Evolutionary conservation across 352 stramenopile genomes (phyloP).

Genomic region (Aphanomyces euteiches): DNA sequence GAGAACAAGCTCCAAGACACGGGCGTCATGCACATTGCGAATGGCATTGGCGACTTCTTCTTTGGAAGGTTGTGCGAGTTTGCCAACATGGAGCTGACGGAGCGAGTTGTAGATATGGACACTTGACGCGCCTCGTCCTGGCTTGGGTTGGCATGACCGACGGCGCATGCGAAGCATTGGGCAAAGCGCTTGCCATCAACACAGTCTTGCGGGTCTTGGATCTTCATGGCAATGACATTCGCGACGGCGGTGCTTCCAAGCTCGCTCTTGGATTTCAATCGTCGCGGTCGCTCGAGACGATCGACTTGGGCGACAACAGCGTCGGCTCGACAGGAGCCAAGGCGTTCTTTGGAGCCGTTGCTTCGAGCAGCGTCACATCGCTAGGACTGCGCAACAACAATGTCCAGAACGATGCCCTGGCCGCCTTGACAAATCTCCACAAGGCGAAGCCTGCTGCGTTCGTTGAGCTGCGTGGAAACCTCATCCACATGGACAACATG

Average conservation of each 20-base stretch:
- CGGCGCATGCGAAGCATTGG: slow-evolving; percentile 38
- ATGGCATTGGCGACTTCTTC: slow-evolving; percentile 65
- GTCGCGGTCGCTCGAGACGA: slow-evolving; percentile 45
- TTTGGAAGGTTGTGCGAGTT: slow-evolving; percentile 40
- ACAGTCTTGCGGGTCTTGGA: slow-evolving; percentile 51
- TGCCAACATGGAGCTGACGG: background rate
- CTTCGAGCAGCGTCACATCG: slow-evolving; percentile 43
- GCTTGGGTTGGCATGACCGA: slow-evolving; percentile 48
- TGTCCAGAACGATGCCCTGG: slow-evolving; percentile 51
- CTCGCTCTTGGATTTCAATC: slow-evolving; percentile 46
- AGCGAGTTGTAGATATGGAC: slow-evolving; percentile 39
- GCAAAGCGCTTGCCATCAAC: slow-evolving; percentile 53
- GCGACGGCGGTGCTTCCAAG: slow-evolving; percentile 39
- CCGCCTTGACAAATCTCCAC: slow-evolving; percentile 36
- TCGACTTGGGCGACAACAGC: slow-evolving; percentile 62
- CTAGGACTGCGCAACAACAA: slow-evolving; percentile 64
- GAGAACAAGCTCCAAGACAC: slow-evolving; percentile 39
- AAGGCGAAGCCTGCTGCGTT: slow-evolving; percentile 42
- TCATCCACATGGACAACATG: slow-evolving; percentile 46
- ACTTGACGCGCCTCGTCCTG: slow-evolving; percentile 45
- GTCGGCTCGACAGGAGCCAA: slow-evolving; percentile 48
- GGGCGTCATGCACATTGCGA: slow-evolving; percentile 37
- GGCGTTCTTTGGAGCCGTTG: slow-evolving; percentile 41
- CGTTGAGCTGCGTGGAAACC: slow-evolving; percentile 55
- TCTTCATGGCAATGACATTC: slow-evolving; percentile 53